Base-by-base conservation (phyloP, 2,329 filamentous ascomycete species). In the Botryotinia narcissicola region DNA sequence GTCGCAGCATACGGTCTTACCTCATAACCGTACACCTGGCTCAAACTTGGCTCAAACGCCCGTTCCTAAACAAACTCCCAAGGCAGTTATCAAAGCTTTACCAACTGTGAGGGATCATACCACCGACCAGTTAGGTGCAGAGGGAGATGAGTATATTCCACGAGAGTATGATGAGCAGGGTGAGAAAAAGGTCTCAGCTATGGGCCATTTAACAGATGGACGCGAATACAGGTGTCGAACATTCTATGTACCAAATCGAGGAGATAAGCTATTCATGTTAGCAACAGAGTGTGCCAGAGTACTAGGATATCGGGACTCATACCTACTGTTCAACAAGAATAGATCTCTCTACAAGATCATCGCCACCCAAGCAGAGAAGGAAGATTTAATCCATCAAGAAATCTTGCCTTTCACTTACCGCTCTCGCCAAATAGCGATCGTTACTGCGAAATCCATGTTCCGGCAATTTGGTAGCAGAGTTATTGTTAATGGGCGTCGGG, bases 311-410 rank as follows among this genome's bases (percentile, higher is more conserved):
- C 89, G 96, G 75, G 96, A 99, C 82, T 98, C 95, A n/a, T 99
- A 99, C 82, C 87, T 99, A 51, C 86, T 99, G 25, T 99, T 99
- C 86, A 98, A 98, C 87, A 98, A 98, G 85, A 98, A 99, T 82
- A 88, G 95, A 77, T 98, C 96, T 3, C 86, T 99, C 14, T 97
- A 89, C 87, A 99, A 99, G 84, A 99, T 99, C 80, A 99, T 99
- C 79, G 95, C 95, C 73, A 97, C 92, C 75, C 95, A 98, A 82
- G 86, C 92, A 42, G 96, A 99, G 82, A 99, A 99, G 86, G 96
- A 99, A 82, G 94, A 98, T 80, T 86, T 99, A 25, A 97, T 99
- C 67, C 87, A 91, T 76, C 95, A 98, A 84, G 96, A 98, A 80
- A 97, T 98, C 73, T 85, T 99, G 32, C 96, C 96, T 0, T 99